Conservation (phyloP, 345 rosid genomes). For the Litchi chinensis region DNA sequence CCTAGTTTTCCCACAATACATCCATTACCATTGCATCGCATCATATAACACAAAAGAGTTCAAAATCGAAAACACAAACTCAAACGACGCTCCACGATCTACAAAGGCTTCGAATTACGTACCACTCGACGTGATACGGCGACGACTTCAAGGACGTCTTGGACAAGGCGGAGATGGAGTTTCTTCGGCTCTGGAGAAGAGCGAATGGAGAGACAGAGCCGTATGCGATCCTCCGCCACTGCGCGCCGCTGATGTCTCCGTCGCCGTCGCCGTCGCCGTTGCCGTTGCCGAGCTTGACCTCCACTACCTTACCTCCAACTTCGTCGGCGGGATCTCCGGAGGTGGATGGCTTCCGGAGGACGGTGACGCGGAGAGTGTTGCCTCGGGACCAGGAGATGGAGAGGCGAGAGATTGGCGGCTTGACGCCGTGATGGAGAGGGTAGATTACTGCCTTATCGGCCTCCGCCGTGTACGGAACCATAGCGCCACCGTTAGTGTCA, state of each 20-base stretch:
- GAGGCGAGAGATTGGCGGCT: slow-evolving; percentile 63
- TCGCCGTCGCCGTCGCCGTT: slow-evolving; percentile 69
- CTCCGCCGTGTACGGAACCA: slow-evolving; percentile 42
- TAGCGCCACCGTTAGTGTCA: slow-evolving; percentile 32
- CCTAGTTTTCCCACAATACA: slow-evolving; percentile 42
- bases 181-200: slow-evolving; percentile 80
- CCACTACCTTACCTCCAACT: slow-evolving; percentile 66
- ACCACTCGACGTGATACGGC: slow-evolving; percentile 74
- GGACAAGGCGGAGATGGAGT: slow-evolving; percentile 53
- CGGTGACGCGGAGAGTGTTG: slow-evolving; percentile 75
- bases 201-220: slow-evolving; percentile 93
- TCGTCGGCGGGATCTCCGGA: slow-evolving; percentile 30
- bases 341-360: slow-evolving; percentile 41
- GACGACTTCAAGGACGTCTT: slow-evolving; percentile 57
- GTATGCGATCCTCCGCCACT: slow-evolving; percentile 80
- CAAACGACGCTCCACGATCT: not conserved
- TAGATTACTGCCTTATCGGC: slow-evolving; percentile 40
- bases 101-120: slow-evolving; percentile 13
- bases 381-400: slow-evolving; percentile 89
- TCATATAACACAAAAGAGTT: too few species aligned
- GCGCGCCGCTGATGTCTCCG: slow-evolving; percentile 61
- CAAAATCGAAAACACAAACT: not conserved
- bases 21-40: not conserved
- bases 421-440: slow-evolving; percentile 68
- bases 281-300: slow-evolving; percentile 60